phyloP scores from a whole-genome alignment of 2,329 filamentous ascomycete genomes.

The Exophiala mesophila region DNA sequence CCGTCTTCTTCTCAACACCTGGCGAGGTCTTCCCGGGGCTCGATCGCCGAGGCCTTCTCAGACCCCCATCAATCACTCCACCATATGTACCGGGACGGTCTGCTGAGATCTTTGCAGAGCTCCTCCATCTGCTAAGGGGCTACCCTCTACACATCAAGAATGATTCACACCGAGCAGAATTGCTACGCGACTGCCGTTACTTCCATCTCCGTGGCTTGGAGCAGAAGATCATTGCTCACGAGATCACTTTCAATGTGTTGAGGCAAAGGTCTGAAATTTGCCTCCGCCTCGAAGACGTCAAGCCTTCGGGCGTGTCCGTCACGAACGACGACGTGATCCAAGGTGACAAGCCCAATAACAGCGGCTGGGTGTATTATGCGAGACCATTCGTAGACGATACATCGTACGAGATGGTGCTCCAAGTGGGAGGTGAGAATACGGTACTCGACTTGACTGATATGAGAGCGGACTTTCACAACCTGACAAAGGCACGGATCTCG shows the following conservation, averaged over 20 bases:
- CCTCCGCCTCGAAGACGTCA: conserved; percentile 77
- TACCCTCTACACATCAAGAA: conserved; percentile 74
- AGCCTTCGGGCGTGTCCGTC: conserved; percentile 75
- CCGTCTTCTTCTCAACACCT: conserved; percentile 76
- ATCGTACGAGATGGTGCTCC: conserved; percentile 69
- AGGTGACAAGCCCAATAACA: conserved; percentile 16
- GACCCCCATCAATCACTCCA: conserved; percentile 80
- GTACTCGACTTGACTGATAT: conserved; percentile 50
- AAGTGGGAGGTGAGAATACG: conserved; percentile 65
- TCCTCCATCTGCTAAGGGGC: conserved; percentile 75
- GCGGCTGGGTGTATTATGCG: conserved; percentile 69
- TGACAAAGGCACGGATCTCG: conserved; percentile 64
- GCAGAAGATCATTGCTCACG: conserved; percentile 75
- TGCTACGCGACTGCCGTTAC: conserved; percentile 83
- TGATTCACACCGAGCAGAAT: conserved; percentile 68
- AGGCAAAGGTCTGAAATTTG: conserved; percentile 68
- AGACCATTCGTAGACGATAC: conserved; percentile 79
- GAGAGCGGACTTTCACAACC: conserved; percentile 67
- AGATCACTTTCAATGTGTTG: conserved; percentile 68
- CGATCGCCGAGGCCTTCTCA: conserved; percentile 69
- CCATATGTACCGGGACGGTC: conserved; percentile 75
- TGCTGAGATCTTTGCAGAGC: conserved; percentile 76
- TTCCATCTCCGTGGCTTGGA: conserved; percentile 90
- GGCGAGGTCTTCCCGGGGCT: conserved; percentile 81
- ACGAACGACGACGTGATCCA: conserved; percentile 41